Conservation (phyloP, 169 alveolate species). For the Theileria sp. region DNA sequence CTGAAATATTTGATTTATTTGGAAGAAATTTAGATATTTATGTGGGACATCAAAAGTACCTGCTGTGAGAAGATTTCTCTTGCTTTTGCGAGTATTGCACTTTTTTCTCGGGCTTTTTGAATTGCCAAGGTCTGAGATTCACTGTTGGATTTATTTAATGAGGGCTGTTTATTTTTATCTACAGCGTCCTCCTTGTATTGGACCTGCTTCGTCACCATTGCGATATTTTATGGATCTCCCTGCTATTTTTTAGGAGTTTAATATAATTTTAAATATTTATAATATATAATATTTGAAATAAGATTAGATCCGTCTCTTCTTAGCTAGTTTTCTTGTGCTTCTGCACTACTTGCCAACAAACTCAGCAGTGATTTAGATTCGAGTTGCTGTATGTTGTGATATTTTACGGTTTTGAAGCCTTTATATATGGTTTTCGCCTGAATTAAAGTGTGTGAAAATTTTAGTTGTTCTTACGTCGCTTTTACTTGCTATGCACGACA, state of each 20-base stretch:
- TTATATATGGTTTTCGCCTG: constrained; percentile 20
- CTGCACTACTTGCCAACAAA: constrained; percentile 23
- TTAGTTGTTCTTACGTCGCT: constrained; percentile 8
- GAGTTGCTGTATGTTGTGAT: constrained; percentile 2
- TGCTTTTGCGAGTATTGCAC: constrained; percentile 53
- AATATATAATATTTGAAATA: neutral
- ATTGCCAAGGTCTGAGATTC: constrained; percentile 27
- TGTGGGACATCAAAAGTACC: constrained; percentile 13
- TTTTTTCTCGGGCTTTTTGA: constrained; percentile 62
- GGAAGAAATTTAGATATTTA: neutral
- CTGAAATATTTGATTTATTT: constrained; percentile 14
- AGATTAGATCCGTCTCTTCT: constrained; percentile 1
- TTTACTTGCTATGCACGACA: constrained; percentile 32
- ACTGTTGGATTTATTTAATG: neutral
- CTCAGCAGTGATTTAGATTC: constrained; percentile 11
- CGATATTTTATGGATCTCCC: neutral
- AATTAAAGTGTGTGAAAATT: neutral
- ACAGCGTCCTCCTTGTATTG: constrained; percentile 4
- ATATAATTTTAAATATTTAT: neutral
- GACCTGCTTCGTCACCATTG: constrained; percentile 14
- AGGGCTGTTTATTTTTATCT: constrained; percentile 3
- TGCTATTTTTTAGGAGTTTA: neutral
- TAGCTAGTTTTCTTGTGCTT: constrained; percentile 6
- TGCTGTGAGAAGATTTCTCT: constrained; percentile 51
- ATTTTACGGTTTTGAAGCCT: constrained; percentile 30